Base-by-base conservation (phyloP, 1,284 basidiomycete species). In the Exsudoporus floridanus region DNA sequence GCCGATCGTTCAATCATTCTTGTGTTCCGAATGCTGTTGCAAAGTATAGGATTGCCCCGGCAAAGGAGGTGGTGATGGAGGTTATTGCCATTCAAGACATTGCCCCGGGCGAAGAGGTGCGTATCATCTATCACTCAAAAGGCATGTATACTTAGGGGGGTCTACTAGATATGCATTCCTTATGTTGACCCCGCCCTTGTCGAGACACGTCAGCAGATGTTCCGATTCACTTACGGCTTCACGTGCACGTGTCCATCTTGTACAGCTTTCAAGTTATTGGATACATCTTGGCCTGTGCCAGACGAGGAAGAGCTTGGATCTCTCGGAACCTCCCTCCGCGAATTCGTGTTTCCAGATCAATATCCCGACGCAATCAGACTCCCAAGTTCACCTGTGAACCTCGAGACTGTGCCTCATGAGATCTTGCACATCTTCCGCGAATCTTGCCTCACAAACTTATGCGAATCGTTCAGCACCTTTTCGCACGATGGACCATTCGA, bases 1-100 rank as follows among this genome's bases (percentile, higher is more conserved):
- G 88, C 61, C 77, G 86, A 12, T 64, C 82, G 10, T 88, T 90
- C 70, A 91, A 91, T 63, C 88, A 91, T 63, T 88, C 86, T 5
- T 90, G 88, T 65, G 60, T 77, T 13, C 88, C 88, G 4, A 90
- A 88, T 56, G 84, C 86, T 19, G 79, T 78, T n/a, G 74, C 80
- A 21, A 83, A 79, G 63, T 90, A 85, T 61, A 63, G 68, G 35
- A 70, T 87, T 21, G 63, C 60, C 10, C 61, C 60, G 5, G 68
- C 60, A 12, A 61, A 73, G 30, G 62, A 70, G 9, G 74, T 82
- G 8, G 61, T 56, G 16, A 85, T 89, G 83, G 76, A 85, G 52
- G 71, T 90, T 7, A 74, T 86, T 13, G 78, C 84, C 1, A 70
- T 91, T 42, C 74, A 77, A 7, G 73, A 81, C 47, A 82, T 90